Percentiles rank a stretch among this genome's conserved stretches.
Conservation (phyloP, 192 early-diverging fungal species). For the Geranomyces variabilis region DNA sequence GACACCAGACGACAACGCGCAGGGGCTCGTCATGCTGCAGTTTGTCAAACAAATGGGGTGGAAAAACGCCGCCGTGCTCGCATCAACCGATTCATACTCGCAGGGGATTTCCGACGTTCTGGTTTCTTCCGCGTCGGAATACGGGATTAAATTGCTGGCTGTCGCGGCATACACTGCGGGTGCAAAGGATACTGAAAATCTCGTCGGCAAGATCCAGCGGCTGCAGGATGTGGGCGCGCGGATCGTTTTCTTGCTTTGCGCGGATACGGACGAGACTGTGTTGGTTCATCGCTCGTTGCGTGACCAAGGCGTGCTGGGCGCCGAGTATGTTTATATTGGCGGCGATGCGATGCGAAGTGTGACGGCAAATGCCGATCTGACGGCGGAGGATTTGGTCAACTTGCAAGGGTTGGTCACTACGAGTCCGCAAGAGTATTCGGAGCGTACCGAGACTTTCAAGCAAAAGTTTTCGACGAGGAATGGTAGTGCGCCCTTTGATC, state of each 20-base stretch:
- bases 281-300: background rate
- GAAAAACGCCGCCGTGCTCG: conserved; percentile 14
- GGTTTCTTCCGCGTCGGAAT: background rate
- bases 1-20: conserved; percentile 35
- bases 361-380: background rate
- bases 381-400: background rate
- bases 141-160: background rate
- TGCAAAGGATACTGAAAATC: background rate
- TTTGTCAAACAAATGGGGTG: conserved; percentile 32
- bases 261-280: background rate
- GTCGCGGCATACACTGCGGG: background rate
- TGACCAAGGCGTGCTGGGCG: conserved; percentile 12
- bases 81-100: background rate
- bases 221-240: conserved; percentile 13
- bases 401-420: conserved; percentile 15
- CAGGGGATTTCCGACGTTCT: conserved; percentile 7
- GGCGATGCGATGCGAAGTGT: conserved; percentile 9
- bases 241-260: conserved; percentile 8
- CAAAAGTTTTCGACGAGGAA: background rate
- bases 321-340: conserved; percentile 20
- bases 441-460: background rate
- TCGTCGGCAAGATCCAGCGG: conserved; percentile 4
- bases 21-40: conserved; percentile 34
- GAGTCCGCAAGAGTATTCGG: conserved; percentile 16
- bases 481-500: background rate